phyloP scores from a whole-genome alignment of 2,329 filamentous ascomycete species.

The Aspergillus nomiae region DNA sequence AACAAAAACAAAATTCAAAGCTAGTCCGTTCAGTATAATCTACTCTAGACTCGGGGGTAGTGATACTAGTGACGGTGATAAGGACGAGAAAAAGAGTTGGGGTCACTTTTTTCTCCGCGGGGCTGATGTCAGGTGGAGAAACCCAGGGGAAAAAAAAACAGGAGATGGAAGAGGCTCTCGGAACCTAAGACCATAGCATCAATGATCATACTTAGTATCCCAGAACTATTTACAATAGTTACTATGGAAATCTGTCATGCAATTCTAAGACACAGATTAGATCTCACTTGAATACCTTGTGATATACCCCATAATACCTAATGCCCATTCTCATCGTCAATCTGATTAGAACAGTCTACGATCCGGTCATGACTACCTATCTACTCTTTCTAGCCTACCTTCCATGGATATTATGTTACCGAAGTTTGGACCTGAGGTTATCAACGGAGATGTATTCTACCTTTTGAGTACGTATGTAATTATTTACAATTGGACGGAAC shows the following conservation, averaged over 20 bases:
- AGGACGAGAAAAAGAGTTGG: background rate
- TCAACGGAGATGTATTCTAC: background rate
- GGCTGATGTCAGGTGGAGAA: slow-evolving; percentile 7
- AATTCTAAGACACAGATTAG: background rate
- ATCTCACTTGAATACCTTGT: background rate
- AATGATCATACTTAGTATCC: background rate
- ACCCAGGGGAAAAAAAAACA: background rate
- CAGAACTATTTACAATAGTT: background rate
- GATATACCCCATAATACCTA: background rate
- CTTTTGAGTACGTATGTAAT: background rate
- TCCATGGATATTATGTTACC: background rate
- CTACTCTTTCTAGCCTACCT: background rate
- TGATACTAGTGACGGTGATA: slow-evolving; percentile 1
- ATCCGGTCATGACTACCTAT: too few relatives aligned
- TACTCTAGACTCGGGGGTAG: background rate
- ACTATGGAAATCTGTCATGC: background rate
- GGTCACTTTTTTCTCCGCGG: slow-evolving; percentile 5
- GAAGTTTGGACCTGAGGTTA: background rate
- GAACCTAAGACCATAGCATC: background rate
- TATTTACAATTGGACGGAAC: background rate
- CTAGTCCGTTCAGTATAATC: background rate
- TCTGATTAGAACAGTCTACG: background rate
- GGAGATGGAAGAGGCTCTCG: background rate
- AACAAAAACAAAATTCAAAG: background rate
- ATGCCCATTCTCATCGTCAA: background rate